Base-by-base conservation (phyloP, 345 rosid species). In the Corchorus capsularis region DNA sequence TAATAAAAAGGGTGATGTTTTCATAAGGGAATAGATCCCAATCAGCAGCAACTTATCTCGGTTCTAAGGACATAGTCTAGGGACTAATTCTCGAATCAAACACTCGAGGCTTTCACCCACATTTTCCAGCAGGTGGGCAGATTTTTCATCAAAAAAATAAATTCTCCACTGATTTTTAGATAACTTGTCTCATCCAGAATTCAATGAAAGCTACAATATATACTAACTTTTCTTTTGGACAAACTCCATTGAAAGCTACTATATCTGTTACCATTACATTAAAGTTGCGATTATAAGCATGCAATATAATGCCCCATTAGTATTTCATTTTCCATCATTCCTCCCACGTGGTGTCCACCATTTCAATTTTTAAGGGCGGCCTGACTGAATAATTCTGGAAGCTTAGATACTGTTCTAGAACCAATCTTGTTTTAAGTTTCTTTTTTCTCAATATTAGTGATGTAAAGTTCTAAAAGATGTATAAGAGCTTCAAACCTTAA, bases 21-120 rank as follows among this genome's bases (percentile, higher is more conserved):
- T 64, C 65, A n/a, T 14, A 34, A 72, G 53, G 53, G 87, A 85
- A 89, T 82, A 84, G 79, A 86, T 82, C 78, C 81, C 84, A 77
- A 72, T 65, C 76, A 75, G 61, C 81, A 82, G 62, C 85, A 82
- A 78, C 82, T 82, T 78, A 77, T 82, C 79, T 78, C 87, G 80
- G 75, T 85, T 73, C 78, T 63, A 47, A 84, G 50, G 75, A 75
- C 77, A 53, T 47, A 77, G 76, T 78, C 75, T 64, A 35, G 55
- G 72, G 72, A 72, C 83, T 56, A 75, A 64, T 69, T 75, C 78
- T 27, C 39, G 80, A 72, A 85, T 82, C 47, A 39, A 49, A 80
- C 15, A 59, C 11, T 53, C 14, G 15, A 68, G 61, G 77, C 79
- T 79, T 49, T 75, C 76, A 22, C 46, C 59, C 63, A 61, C 78